Base-by-base conservation (phyloP, 1,284 basidiomycete genomes). In the Pseudozyma tsukubaensis region DNA sequence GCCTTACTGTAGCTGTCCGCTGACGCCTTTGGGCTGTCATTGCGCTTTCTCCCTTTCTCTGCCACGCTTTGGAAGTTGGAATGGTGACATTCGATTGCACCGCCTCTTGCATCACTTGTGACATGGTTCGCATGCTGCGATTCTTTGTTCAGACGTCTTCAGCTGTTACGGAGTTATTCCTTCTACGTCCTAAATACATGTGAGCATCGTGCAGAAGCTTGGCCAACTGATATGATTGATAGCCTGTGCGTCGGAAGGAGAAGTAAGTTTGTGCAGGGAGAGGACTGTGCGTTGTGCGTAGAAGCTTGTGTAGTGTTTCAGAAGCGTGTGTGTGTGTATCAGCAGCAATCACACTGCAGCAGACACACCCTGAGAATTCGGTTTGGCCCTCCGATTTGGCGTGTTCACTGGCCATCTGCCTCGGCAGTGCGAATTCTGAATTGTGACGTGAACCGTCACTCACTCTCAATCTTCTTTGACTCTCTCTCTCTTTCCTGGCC, bases 351-450 rank as follows among this genome's bases (percentile, higher is more conserved):
- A 21, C 18, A 43, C 19, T 18, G 19, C 16, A 18, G 9, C 16
- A 43, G 42, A 9, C 16, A 16, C 19, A 37, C 18, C 29, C 16
- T 43, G 8, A 2, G 19, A 36, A 53, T 48, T 53, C 45, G 24
- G 37, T 19, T 54, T 55, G 19, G 39, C 14, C 45, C 51, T 55
- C 59, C 51, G 59, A 50, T 50, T 55, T 61, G 34, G 39, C 36
- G 16, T 47, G 34, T 40, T 43, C 44, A 60, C 58, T 45, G 58
- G 42, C 50, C 14, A 47, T 14, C 19, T 51, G 57, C 57, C 57
- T 21, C 18, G 3, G 21, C 6, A 19, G 11, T 43, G 39, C 39
- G 40, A 56, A 47, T 32, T 29, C 24, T 29, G 24, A 29, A 29
- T 29, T 29, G 24, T 49, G 43, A 55, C 43, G 34, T 55, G 44